These are phyloP conservation scores for Calonectria pteridis DNA, from an alignment of 2,329 filamentous ascomycete species.

Conservation along the genomic window DNA sequence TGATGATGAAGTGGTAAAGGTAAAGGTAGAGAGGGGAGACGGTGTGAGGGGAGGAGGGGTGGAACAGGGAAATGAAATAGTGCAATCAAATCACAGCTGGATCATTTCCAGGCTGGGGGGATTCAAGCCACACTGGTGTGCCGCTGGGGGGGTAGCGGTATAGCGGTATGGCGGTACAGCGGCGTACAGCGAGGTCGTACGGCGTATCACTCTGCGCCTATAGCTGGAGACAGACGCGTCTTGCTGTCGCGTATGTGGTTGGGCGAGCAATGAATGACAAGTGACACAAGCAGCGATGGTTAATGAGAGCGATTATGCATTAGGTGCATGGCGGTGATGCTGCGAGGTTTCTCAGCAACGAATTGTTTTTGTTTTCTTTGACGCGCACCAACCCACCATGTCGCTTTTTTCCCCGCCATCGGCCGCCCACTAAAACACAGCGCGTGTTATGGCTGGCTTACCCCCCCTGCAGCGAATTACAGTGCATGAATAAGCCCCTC, in stretches of 20 bases:
- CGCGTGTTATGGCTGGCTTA: slow-evolving; percentile 32
- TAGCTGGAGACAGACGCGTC: slow-evolving; percentile 2
- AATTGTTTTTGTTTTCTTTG: slow-evolving; percentile 53
- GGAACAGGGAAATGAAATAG: neutral
- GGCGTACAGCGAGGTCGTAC: neutral
- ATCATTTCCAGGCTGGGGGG: slow-evolving; percentile 23
- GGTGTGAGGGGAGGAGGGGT: slow-evolving; percentile 25
- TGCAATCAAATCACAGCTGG: slow-evolving; percentile 30
- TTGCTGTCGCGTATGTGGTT: slow-evolving; percentile 21
- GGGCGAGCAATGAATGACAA: slow-evolving; percentile 10
- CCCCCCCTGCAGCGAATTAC: slow-evolving; percentile 38
- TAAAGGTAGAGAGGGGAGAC: slow-evolving; percentile 13
- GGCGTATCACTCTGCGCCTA: neutral
- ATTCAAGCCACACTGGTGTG: slow-evolving; percentile 7
- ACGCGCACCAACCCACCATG: slow-evolving; percentile 38
- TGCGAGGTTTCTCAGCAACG: slow-evolving; percentile 40
- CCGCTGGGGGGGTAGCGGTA: neutral
- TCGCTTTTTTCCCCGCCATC: slow-evolving; percentile 37
- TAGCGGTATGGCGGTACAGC: neutral
- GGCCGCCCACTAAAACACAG: slow-evolving; percentile 39
- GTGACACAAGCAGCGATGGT: slow-evolving; percentile 20
- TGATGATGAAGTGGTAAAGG: slow-evolving; percentile 16
- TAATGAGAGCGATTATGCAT: slow-evolving; percentile 23
- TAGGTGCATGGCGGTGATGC: slow-evolving; percentile 32
- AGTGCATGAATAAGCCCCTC: slow-evolving; percentile 36